Base-by-base conservation (phyloP, 352 stramenopile species). In the Elongisporangium prolatum region DNA sequence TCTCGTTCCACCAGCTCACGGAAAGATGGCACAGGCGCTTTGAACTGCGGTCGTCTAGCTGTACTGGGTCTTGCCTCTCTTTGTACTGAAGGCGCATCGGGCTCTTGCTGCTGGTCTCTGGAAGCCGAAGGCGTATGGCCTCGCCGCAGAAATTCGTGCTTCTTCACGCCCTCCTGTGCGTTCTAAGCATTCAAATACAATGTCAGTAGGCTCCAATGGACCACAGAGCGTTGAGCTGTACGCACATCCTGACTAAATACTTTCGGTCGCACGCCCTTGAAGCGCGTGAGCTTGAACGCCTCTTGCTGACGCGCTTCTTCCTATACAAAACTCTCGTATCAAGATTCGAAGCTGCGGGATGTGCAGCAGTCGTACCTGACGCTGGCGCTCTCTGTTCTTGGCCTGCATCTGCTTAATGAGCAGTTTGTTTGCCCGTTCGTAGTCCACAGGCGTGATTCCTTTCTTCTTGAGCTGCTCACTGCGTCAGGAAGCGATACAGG, bases 271-370 rank as follows among this genome's bases (percentile, higher is more conserved):
- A 86, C 73, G 7, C 52, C 59, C 63, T 89, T 89, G 55, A 91
- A 91, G 54, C 64, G 79, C 34, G 71, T 74, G 6, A 91, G 61
- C 60, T 89, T 91, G 69, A 91, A 91, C 9, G 67, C 64, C 51
- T 88, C 67, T 3, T 63, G 72, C 17, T 66, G 52, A 8, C 65
- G 44, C 21, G 58, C 62, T 10, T 77, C 75, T 77, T 87, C 52
- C 17, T 54, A 50, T 21, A 20, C 57, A 54, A 61, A 56, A 44
- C 14, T 17, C 66, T 60, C 66, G 24, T 17, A 21, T 21, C 21
- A 56, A 49, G 9, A 50, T 21, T 21, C 9, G 13, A 56, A 25
- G 48, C 54, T 5, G 50, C n/a, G 37, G 54, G 37, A 14, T 18
- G 47, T 13, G 47, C n/a, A 14, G 21, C 60, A 21, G 21, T 81